Conservation (phyloP, 1,284 basidiomycete genomes). For the Trametes versicolor region DNA sequence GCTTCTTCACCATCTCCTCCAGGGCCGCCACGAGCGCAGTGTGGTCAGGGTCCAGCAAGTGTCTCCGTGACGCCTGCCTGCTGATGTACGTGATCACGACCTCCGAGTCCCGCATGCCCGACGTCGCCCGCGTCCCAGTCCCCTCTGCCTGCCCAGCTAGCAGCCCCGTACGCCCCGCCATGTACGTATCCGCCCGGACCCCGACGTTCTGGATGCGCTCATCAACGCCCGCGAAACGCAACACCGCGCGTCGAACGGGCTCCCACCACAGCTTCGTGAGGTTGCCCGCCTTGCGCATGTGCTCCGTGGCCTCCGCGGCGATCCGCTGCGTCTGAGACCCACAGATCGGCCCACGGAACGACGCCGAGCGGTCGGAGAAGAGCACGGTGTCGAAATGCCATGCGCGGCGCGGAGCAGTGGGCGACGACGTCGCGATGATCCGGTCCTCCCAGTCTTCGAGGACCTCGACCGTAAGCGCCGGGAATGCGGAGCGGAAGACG, state of each 20-base stretch:
- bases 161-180: slow-evolving; percentile 20
- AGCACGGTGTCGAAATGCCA: slow-evolving; percentile 71
- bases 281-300: slow-evolving; percentile 51
- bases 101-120: slow-evolving; percentile 38
- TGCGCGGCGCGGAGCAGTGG: slow-evolving; percentile 52
- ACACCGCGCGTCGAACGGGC: slow-evolving; percentile 65
- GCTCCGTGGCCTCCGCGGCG: slow-evolving; percentile 69
- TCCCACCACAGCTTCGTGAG: slow-evolving; percentile 73
- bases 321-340: slow-evolving; percentile 73
- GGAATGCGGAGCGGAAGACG: slow-evolving; percentile 80
- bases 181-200: slow-evolving; percentile 35
- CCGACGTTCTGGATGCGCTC: slow-evolving; percentile 42
- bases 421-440: slow-evolving; percentile 51
- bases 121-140: slow-evolving; percentile 20
- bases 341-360: slow-evolving; percentile 72
- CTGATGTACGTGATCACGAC: slow-evolving; percentile 82
- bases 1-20: slow-evolving; percentile 59
- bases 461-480: slow-evolving; percentile 74
- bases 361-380: slow-evolving; percentile 77
- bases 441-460: slow-evolving; percentile 77
- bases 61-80: slow-evolving; percentile 67
- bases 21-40: slow-evolving; percentile 64
- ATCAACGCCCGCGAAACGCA: slow-evolving; percentile 67
- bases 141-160: slow-evolving; percentile 10
- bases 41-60: slow-evolving; percentile 70